A percentile compares a stretch with the other conserved stretches of the same genome.
phyloP scores from a whole-genome alignment of 2,329 filamentous ascomycete genomes.

The Xylaria sp. region DNA sequence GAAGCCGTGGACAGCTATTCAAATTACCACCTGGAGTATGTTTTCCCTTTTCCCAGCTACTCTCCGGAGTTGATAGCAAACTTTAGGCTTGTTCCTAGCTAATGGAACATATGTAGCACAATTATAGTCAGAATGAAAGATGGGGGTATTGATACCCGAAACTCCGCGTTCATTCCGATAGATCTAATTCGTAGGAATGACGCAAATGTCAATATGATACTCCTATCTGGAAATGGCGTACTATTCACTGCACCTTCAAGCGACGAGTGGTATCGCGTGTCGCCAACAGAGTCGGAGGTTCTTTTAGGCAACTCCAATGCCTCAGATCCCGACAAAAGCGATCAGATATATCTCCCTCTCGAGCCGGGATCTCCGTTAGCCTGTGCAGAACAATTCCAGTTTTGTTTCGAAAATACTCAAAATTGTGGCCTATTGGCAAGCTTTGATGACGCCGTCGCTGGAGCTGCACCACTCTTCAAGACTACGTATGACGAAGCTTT shows the following conservation, averaged over 20 bases:
- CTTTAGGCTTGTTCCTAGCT: too few relatives aligned
- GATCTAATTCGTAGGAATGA: not conserved
- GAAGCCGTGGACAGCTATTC: too few relatives aligned
- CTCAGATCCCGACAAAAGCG: too few relatives aligned
- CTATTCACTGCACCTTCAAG: not conserved
- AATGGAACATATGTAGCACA: too few relatives aligned
- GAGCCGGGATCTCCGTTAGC: conserved; percentile 33
- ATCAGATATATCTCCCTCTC: not conserved
- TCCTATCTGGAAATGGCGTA: conserved; percentile 23
- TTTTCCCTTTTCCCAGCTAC: too few relatives aligned
- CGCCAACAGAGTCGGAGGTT: not conserved
- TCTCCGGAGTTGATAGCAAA: too few relatives aligned
- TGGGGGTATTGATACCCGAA: too few relatives aligned
- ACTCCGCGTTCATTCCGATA: conserved; percentile 10
- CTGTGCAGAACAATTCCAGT: conserved; percentile 29
- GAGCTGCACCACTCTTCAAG: conserved; percentile 19
- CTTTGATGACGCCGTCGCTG: conserved; percentile 23
- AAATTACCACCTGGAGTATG: too few relatives aligned
- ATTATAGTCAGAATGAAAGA: too few relatives aligned
- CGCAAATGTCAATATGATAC: conserved; percentile 11
- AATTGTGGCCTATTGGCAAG: conserved; percentile 35
- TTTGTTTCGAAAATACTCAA: conserved; percentile 1
- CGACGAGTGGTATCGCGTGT: conserved; percentile 21
- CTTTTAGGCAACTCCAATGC: too few relatives aligned
- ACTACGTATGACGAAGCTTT: conserved; percentile 1